Percentiles rank a stretch among this genome's conserved stretches.
phyloP scores from a whole-genome alignment of 257 asterid species.

The Schizonepeta tenuifolia region DNA sequence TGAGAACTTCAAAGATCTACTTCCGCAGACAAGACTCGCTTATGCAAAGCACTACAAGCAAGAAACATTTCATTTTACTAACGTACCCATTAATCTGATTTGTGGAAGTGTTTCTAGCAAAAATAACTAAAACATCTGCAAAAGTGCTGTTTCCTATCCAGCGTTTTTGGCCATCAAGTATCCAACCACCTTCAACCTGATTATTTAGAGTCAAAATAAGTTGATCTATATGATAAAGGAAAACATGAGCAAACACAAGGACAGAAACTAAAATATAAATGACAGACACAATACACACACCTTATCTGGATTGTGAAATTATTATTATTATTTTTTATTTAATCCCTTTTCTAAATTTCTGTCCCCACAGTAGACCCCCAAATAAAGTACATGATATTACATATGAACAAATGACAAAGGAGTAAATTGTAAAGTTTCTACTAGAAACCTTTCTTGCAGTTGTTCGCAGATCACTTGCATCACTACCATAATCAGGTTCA shows the following conservation, averaged over 20 bases:
- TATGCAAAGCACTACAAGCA: conserved; percentile 6
- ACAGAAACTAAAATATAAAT: neutral
- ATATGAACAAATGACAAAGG: conserved; percentile 1
- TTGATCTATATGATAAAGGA: neutral
- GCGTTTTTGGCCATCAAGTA: conserved; percentile 94
- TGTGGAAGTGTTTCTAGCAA: conserved; percentile 76
- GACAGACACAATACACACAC: neutral
- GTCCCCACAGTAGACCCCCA: neutral
- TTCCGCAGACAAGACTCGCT: conserved; percentile 1
- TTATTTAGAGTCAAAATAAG: conserved; percentile 30
- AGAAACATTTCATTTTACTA: neutral
- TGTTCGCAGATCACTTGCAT: conserved; percentile 86
- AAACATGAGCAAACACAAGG: conserved; percentile 1
- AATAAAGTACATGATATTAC: neutral
- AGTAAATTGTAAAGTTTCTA: conserved; percentile 24
- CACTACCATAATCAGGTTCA: conserved; percentile 97
- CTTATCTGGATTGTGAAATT: neutral
- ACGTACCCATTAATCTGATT: conserved; percentile 91
- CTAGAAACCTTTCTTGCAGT: conserved; percentile 81
- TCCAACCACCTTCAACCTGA: conserved; percentile 98
- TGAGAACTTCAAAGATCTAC: neutral
- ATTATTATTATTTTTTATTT: neutral
- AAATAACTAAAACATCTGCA: conserved; percentile 82
- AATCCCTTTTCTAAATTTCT: neutral
- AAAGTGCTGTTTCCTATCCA: conserved; percentile 99